A percentile compares a stretch with the other conserved stretches of the same genome.
phyloP scores from a whole-genome alignment of 2,329 filamentous ascomycete genomes.

The Colletotrichum neosansevieriae region DNA sequence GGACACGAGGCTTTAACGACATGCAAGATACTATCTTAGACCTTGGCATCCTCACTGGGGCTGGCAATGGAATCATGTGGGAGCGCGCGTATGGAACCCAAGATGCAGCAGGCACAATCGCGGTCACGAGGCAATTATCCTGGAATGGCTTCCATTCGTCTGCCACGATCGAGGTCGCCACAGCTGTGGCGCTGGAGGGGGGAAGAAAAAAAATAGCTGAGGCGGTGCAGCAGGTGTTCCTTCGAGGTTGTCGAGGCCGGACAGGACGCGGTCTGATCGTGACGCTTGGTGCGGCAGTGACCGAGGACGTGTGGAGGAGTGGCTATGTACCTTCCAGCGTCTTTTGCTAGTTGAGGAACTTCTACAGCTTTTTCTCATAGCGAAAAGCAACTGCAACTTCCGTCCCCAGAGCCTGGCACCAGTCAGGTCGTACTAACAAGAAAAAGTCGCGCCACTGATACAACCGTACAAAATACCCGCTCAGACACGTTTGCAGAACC shows the following conservation, averaged over 20 bases:
- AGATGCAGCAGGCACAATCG: neutral
- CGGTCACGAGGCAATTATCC: neutral
- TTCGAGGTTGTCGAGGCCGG: neutral
- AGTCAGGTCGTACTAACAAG: constrained; percentile 24
- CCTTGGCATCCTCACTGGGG: too few species aligned
- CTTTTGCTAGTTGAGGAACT: constrained; percentile 2
- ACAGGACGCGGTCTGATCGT: constrained; percentile 23
- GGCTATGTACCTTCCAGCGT: neutral
- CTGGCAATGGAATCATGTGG: too few species aligned
- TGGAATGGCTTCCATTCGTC: neutral
- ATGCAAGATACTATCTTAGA: too few species aligned
- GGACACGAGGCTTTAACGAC: neutral
- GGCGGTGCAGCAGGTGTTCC: constrained; percentile 5
- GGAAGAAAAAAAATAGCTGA: neutral
- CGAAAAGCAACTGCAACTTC: neutral
- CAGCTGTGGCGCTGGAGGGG: constrained; percentile 2
- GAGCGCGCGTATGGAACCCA: too few species aligned
- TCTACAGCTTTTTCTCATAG: neutral
- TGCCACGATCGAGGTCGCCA: neutral
- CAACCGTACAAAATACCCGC: neutral
- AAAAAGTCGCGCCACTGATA: neutral
- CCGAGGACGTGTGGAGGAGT: neutral
- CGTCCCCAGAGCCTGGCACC: constrained; percentile 16
- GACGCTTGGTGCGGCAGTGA: constrained; percentile 1
- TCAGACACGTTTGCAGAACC: neutral